Base-by-base conservation (phyloP, 345 rosid genomes). In the Litchi chinensis region DNA sequence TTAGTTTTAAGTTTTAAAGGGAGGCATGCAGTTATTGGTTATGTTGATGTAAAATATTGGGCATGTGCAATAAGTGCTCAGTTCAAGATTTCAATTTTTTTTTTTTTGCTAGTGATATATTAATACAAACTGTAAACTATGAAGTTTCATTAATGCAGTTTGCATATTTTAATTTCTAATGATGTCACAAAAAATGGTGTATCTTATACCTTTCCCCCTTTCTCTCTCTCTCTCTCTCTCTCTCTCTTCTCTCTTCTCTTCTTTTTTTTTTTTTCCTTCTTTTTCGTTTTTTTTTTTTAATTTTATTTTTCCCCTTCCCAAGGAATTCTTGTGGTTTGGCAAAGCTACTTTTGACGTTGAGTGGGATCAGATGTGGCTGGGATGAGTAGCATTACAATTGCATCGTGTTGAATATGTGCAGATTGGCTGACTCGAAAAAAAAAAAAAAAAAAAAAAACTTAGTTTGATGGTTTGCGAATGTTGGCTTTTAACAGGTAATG, bases 11-110 rank as follows among this genome's bases (percentile, higher is more conserved):
- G 37, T 32, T 32, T 2, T 32, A 64, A 18, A 75, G 60, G 60
- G 82, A 85, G 91, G 92, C 89, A 89, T 84, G 95, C 84, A 43
- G 80, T 82, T 71, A 76, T 65, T 56, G 22, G 70, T 72, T 78
- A 75, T 66, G 66, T 73, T 57, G 62, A 66, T 64, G 52, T 52
- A 78, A 56, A n/a, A 77, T 52, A 68, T 43, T 66, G 78, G 78
- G 80, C 80, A 68, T 78, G 57, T 72, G 75, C 48, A 75, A n/a
- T 73, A 44, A 66, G 74, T 59, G 76, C 75, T 82, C 76, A 50
- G n/a, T 62, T 67, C 19, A 59, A 24, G 32, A 56, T 44, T 13
- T 54, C 73, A 64, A 68, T 54, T n/a, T n/a, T n/a, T n/a, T n/a
- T n/a, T n/a, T n/a, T 26, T 74, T 37, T 77, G 75, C 70, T 75